Base-by-base conservation (phyloP, 164 flowering plant genomes). In the Vitis rotundifolia region DNA sequence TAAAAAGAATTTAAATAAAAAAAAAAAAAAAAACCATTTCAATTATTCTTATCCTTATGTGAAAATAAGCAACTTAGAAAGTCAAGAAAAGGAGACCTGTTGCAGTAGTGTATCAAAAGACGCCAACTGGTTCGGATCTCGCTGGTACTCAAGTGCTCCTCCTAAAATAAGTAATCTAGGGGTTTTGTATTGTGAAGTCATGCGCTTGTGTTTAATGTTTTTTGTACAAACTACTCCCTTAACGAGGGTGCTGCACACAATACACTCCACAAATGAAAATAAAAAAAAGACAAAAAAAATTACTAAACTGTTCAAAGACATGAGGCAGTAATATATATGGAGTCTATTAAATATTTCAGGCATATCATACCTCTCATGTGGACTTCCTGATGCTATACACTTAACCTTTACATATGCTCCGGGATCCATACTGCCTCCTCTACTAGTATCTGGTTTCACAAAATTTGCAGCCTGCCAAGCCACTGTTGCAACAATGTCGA, bases 401-500 rank as follows among this genome's bases (percentile, higher is more conserved):
- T 95, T 95, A 59, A 95, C 88, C 80, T 93, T 95, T 50, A 95
- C 93, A 80, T 95, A 95, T 77, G 88, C 89, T 71, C 83, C 88
- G 0, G 99, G 99, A 85, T 93, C 98, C 99, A 95, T 95, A 79
- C 97, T 93, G 64, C 97, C 97, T 65, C 96, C 98, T 73, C 76
- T 76, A 79, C 90, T 88, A 11, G 97, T 91, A 77, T 95, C 97
- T 15, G 98, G 98, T 78, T 83, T 93, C 68, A 95, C 91, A 82
- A 85, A 95, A 72, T 75, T 89, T 28, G 98, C 99, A 75, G 99
- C 99, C 82, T 90, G 92, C 98, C 96, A 95, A 47, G 99, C 89
- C 44, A 95, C 44, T 68, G 78, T 66, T n/a, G 92, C 76, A 55
- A 91, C 78, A 37, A 89, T 79, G 71, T 92, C 93, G 71, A 93